A percentile compares a stretch with the other conserved stretches of the same genome.
Conservation (phyloP, 139 green algal genomes). For the Chlorella sp. region DNA sequence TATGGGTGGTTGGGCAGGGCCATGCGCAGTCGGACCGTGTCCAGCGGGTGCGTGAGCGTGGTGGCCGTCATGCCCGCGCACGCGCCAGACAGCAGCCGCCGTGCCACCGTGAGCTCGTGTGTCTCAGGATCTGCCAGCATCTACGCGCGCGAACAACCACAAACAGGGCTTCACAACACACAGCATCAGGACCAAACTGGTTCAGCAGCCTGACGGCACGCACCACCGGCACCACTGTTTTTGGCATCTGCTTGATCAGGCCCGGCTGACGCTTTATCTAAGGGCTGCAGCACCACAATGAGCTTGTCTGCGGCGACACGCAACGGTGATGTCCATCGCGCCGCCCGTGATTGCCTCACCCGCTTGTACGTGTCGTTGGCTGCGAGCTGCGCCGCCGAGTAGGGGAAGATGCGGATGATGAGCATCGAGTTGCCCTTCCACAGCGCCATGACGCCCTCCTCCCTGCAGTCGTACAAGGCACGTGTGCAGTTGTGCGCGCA, state of each 20-base stretch:
- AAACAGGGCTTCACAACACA: no score
- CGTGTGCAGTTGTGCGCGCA: neutral
- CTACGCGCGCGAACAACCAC: no score
- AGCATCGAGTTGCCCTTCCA: constrained; percentile 94
- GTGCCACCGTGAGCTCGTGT: constrained; percentile 60
- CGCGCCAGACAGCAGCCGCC: constrained; percentile 70
- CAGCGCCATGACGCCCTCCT: constrained; percentile 84
- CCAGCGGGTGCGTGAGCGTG: constrained; percentile 90
- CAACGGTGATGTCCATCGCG: neutral
- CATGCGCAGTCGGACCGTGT: constrained; percentile 81
- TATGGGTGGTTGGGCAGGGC: constrained; percentile 77
- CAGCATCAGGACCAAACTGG: no score
- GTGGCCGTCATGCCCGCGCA: constrained; percentile 93
- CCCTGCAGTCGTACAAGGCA: constrained; percentile 25
- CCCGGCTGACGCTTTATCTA: no score
- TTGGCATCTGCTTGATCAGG: neutral
- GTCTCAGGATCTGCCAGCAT: constrained; percentile 15
- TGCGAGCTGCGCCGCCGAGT: constrained; percentile 73
- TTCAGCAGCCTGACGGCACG: no score
- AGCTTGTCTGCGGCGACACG: neutral
- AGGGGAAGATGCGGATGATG: constrained; percentile 91
- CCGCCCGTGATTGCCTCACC: no score
- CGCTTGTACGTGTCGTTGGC: constrained; percentile 83
- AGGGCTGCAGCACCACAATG: neutral
- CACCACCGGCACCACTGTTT: neutral